These are phyloP conservation scores for Phytophthora pinifolia DNA, from an alignment of 352 stramenopile genomes.

Conservation along the genomic window DNA sequence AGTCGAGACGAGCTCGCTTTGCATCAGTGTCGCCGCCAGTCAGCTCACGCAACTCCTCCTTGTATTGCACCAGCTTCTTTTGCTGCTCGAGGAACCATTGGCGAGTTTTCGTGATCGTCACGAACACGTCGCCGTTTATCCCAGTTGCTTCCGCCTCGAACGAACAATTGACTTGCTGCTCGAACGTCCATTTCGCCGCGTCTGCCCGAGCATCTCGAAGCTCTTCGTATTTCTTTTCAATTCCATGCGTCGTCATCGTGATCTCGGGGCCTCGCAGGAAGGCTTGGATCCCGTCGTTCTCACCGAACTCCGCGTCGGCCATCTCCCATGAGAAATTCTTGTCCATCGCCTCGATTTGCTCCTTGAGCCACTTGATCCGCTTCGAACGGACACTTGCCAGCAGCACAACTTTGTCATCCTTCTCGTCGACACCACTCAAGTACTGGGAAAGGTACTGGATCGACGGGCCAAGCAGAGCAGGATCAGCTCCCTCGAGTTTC, in stretches of 20 bases:
- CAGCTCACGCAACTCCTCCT: not conserved
- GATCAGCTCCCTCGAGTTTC: conserved; percentile 3
- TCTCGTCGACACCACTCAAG: not conserved
- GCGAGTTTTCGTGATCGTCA: conserved; percentile 9
- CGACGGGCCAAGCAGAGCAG: not conserved
- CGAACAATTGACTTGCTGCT: conserved; percentile 4
- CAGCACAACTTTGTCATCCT: not conserved
- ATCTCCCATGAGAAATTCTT: conserved; percentile 7
- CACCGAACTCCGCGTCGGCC: not conserved
- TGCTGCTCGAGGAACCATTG: conserved; percentile 3
- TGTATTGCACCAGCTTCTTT: not conserved
- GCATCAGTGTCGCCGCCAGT: no score
- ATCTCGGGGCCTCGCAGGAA: conserved; percentile 8
- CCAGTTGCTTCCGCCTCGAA: not conserved
- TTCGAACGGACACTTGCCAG: not conserved
- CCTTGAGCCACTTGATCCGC: conserved; percentile 6
- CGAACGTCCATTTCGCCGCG: not conserved
- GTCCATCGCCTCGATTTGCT: not conserved
- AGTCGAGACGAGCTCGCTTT: no score
- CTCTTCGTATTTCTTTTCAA: no score
- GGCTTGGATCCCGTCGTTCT: not conserved
- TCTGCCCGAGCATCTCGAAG: conserved; percentile 9
- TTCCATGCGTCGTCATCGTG: not conserved
- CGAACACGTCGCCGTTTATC: not conserved
- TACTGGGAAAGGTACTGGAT: not conserved